Evolutionary conservation across 225 moss, liverwort and hornwort genomes (phyloP).

Genomic region (Thuidium tamariscinum): DNA sequence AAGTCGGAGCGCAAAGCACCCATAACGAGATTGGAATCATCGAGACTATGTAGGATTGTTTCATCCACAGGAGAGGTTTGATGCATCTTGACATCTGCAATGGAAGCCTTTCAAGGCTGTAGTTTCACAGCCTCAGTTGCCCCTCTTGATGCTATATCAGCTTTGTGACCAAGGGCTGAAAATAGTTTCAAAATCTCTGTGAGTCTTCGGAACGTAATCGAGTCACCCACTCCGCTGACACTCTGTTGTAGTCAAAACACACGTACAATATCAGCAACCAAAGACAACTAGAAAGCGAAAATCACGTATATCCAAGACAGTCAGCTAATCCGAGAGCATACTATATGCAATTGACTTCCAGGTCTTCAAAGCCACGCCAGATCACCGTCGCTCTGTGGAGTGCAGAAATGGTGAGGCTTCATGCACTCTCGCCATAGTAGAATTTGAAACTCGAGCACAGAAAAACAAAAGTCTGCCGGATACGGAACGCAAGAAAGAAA

Average conservation of each 20-base stretch:
- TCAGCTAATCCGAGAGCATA: not conserved
- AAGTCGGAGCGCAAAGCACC: conserved; percentile 30
- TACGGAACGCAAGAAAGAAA: not conserved
- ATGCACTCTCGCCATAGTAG: not conserved
- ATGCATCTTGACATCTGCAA: conserved; percentile 47
- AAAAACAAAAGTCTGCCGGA: not conserved
- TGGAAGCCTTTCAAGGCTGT: conserved; percentile 16
- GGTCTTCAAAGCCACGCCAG: not conserved
- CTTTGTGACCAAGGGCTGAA: not conserved
- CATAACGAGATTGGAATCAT: conserved; percentile 36
- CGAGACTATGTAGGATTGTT: conserved; percentile 26
- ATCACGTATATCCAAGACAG: not conserved
- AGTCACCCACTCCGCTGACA: not conserved
- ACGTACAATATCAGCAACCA: not conserved
- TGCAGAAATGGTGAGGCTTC: not conserved
- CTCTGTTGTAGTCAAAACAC: conserved; percentile 7
- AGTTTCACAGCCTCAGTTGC: not conserved
- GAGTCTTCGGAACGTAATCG: not conserved
- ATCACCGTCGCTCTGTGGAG: not conserved
- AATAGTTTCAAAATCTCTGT: not conserved
- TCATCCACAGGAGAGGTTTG: conserved; percentile 28
- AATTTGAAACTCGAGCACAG: not conserved
- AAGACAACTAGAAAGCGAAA: not conserved
- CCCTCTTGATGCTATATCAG: not conserved
- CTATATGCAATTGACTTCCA: not conserved